Evolutionary conservation across 352 stramenopile species (phyloP).

Genomic region (Globisporangium orthogonon): DNA sequence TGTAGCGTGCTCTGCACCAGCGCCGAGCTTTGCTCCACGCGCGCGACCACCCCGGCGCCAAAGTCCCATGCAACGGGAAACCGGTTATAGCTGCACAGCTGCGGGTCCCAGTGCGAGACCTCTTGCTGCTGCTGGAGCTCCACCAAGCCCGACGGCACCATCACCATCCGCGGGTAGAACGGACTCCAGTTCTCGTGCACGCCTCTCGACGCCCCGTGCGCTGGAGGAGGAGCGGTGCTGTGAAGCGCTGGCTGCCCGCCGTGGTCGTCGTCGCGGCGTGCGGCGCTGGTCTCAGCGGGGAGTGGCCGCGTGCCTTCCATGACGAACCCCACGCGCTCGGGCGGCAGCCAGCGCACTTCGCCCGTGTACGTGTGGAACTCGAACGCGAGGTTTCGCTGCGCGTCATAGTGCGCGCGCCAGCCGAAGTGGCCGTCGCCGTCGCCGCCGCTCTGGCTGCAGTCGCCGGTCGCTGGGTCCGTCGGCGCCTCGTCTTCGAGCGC

Average conservation of each 20-base stretch:
- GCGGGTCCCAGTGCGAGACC: constrained; percentile 3
- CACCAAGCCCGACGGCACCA: constrained; percentile 47
- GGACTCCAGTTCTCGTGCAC: constrained; percentile 32
- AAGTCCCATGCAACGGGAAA: constrained; percentile 23
- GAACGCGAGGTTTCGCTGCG: constrained; percentile 37
- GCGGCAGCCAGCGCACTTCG: constrained; percentile 62
- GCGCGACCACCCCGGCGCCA: constrained; percentile 5
- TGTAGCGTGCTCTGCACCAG: constrained; percentile 4
- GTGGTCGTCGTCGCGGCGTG: not conserved
- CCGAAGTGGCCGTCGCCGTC: constrained; percentile 30
- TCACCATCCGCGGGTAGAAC: constrained; percentile 48
- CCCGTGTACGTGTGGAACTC: constrained; percentile 67
- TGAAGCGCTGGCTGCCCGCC: not conserved
- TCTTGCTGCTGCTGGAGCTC: constrained; percentile 24
- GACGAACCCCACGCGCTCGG: constrained; percentile 38
- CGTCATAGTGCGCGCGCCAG: constrained; percentile 49
- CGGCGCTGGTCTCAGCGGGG: constrained; percentile 8
- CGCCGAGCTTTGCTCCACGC: not conserved
- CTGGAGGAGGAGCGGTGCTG: not conserved
- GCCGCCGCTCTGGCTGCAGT: not conserved
- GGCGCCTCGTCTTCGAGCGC: not conserved
- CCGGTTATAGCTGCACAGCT: constrained; percentile 35
- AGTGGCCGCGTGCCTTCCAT: constrained; percentile 39
- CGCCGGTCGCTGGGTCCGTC: not conserved
- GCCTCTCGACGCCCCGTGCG: not conserved